These are phyloP conservation scores for Agrostemma githago DNA, from an alignment of 148 eudicot genomes.

Conservation along the genomic window DNA sequence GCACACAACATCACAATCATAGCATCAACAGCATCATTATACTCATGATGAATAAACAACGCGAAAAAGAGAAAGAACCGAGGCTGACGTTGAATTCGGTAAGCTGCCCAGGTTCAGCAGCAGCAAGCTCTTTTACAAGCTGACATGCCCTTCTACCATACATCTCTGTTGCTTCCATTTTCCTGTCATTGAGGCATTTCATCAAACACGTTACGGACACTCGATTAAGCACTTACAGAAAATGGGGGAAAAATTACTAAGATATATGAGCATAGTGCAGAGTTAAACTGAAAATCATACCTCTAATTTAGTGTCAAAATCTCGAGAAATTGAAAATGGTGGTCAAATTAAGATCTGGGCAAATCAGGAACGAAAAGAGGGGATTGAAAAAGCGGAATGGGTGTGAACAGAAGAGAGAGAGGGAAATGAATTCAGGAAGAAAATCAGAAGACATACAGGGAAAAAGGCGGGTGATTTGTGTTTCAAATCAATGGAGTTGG, in stretches of 20 bases:
- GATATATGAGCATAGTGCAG: too few relatives aligned
- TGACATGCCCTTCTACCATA: conserved; percentile 41
- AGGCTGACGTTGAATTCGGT: conserved; percentile 41
- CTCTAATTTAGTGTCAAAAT: neutral
- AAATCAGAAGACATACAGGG: neutral
- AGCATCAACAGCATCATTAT: neutral
- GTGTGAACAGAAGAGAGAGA: neutral
- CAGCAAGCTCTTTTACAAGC: conserved; percentile 40
- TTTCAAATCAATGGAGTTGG: too few relatives aligned
- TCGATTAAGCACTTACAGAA: too few relatives aligned
- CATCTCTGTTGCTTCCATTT: conserved; percentile 38
- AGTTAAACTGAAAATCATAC: neutral
- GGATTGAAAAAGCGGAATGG: neutral
- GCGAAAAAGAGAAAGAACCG: neutral
- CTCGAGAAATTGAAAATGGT: neutral
- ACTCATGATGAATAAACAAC: neutral
- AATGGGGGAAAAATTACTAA: too few relatives aligned
- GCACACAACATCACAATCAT: neutral
- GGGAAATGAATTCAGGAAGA: neutral
- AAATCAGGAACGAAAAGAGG: neutral
- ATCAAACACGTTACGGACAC: conserved; percentile 4
- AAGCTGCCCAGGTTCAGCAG: conserved; percentile 40
- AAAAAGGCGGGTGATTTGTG: too few relatives aligned
- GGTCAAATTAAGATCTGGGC: neutral
- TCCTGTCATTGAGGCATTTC: conserved; percentile 20